Percentiles rank a stretch among this genome's conserved stretches.
phyloP scores from a whole-genome alignment of 495 filamentous ascomycete species.

The Zalerion maritima region DNA sequence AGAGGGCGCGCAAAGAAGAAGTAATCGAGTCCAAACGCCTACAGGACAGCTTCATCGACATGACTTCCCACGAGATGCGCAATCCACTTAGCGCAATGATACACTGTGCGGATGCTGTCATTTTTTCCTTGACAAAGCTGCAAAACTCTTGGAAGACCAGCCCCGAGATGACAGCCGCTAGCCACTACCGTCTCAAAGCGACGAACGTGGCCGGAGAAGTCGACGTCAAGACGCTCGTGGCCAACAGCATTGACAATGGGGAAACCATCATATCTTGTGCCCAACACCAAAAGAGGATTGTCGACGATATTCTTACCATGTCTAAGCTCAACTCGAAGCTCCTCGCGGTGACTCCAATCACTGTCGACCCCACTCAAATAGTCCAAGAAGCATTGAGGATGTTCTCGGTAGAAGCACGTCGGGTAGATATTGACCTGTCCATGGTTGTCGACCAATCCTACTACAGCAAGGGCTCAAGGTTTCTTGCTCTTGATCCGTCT shows the following conservation, averaged over 20 bases:
- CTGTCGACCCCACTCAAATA: constrained; percentile 47
- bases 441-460: constrained; percentile 46
- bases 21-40: constrained; percentile 28
- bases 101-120: constrained; percentile 47
- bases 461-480: constrained; percentile 38
- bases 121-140: constrained; percentile 15
- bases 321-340: constrained; percentile 66
- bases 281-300: constrained; percentile 65
- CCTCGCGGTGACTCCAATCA: constrained; percentile 51
- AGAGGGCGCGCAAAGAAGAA: constrained; percentile 26
- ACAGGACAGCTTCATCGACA: constrained; percentile 62
- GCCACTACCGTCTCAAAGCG: too few species aligned
- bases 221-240: constrained; percentile 6
- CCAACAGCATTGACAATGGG: constrained; percentile 46
- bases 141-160: constrained; percentile 8
- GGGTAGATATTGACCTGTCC: constrained; percentile 47
- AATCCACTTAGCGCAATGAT: constrained; percentile 59
- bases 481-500: constrained; percentile 55
- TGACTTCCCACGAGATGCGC: constrained; percentile 61
- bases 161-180: constrained; percentile 6
- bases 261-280: constrained; percentile 65
- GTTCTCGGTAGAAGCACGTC: constrained; percentile 55
- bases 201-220: too few species aligned
- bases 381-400: constrained; percentile 51
- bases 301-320: constrained; percentile 65